Base-by-base conservation (phyloP, 768 basidiomycete genomes). In the Pleurotus salmoneostramineus region DNA sequence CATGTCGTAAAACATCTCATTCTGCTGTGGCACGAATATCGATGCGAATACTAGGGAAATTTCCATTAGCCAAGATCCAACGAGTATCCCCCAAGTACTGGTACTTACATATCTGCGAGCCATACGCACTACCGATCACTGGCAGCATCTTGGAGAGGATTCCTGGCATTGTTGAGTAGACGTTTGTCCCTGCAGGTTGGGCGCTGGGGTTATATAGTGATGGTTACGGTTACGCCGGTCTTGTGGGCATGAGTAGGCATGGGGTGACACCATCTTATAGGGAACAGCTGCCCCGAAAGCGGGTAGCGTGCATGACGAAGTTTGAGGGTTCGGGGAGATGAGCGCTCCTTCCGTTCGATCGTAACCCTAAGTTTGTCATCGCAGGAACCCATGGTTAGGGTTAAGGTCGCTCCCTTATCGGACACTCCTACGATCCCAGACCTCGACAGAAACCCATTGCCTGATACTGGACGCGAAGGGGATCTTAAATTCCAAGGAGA, bases 1-100 rank as follows among this genome's bases (percentile, higher is more conserved):
- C 1, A 90, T 69, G 65, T 91, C 88, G 61, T 83, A 91, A 64
- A 75, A 88, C 61, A 71, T 84, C 49, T 90, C 88, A 51, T 81
- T 81, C 42, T 83, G 76, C 58, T 77, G 79, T 2, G 88, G 89
- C 3, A 90, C 83, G 58, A 86, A 87, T 15, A 87, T 70, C 4
- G 77, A 56, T 0, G 86, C 89, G 51, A 82, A 78, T 4, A 76
- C 82, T 83, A 27, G 57, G 4, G 12, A 36, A 50, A 21, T 48
- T 14, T 43, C 56, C 58, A 57, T 17, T 31, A 52, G 40, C n/a
- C 8, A 31, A 21, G 48, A 33, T 27, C 47, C 1, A 15, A 14
- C 43, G 35, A 14, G 55, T 44, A 11, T 60, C 12, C n/a, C 37
- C 10, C 37, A n/a, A 40, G 8, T 10, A 40, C 55, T 46, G 42